phyloP scores from a whole-genome alignment of 163 green algal species.

The Prototheca cutis region DNA sequence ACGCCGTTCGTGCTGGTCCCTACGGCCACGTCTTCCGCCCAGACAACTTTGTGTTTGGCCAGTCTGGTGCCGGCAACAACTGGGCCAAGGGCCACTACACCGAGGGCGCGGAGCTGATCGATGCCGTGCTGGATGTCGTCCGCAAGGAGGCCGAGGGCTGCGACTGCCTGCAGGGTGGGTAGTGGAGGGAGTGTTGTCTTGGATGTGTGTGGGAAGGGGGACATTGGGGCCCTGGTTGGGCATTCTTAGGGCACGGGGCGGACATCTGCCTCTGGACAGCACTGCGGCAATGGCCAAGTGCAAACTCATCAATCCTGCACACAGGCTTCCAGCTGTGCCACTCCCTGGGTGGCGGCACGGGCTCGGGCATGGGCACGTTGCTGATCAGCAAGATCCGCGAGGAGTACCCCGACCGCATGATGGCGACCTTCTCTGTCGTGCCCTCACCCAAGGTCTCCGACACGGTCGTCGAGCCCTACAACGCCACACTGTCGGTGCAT shows the following conservation, averaged over 20 bases:
- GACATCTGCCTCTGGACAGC: too few species aligned
- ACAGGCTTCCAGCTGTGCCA: slow-evolving; percentile 96
- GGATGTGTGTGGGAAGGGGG: too few species aligned
- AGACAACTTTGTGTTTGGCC: slow-evolving; percentile 98
- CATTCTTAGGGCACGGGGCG: too few species aligned
- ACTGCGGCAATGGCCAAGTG: too few species aligned
- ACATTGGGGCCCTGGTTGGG: too few species aligned
- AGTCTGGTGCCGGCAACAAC: slow-evolving; percentile 97
- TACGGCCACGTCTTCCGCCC: slow-evolving; percentile 87
- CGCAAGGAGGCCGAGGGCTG: slow-evolving; percentile 92
- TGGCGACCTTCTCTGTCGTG: slow-evolving; percentile 96
- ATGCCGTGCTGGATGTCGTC: slow-evolving; percentile 92
- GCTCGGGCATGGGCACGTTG: slow-evolving; percentile 97
- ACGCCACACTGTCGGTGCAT: slow-evolving; percentile 84
- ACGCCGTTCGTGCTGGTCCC: slow-evolving; percentile 83
- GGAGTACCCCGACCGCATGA: slow-evolving; percentile 97
- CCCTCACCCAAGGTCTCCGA: slow-evolving; percentile 86
- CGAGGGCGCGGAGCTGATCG: slow-evolving; percentile 96
- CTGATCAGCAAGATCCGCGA: slow-evolving; percentile 98
- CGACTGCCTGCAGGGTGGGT: slow-evolving; percentile 86
- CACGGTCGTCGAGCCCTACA: slow-evolving; percentile 64
- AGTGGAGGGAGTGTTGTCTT: too few species aligned
- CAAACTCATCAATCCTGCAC: too few species aligned
- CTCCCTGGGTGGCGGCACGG: slow-evolving; percentile 93
- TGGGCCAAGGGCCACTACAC: slow-evolving; percentile 99